Conservation (phyloP, 768 basidiomycete genomes). For the Lactarius pseudohatsudake region DNA sequence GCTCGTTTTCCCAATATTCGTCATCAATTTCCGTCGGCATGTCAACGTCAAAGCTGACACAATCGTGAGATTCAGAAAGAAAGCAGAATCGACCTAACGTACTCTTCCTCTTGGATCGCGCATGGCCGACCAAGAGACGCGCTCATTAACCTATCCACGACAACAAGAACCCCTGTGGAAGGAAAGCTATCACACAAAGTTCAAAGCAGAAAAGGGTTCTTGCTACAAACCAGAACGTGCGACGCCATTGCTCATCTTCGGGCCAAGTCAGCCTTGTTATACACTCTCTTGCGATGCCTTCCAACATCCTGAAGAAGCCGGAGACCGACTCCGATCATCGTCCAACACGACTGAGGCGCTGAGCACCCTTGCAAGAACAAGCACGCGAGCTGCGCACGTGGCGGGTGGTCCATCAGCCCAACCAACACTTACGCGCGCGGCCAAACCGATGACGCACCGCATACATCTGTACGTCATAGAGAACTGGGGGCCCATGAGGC, state of each 20-base stretch:
- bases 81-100: slow-evolving; percentile 33
- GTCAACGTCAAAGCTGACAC: slow-evolving; percentile 31
- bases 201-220: neutral
- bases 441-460: slow-evolving; percentile 44
- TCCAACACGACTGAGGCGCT: slow-evolving; percentile 55
- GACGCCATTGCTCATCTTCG: slow-evolving; percentile 76
- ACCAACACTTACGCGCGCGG: slow-evolving; percentile 27
- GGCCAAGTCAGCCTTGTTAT: slow-evolving; percentile 41
- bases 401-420: slow-evolving; percentile 29
- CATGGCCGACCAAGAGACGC: slow-evolving; percentile 65
- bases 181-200: neutral
- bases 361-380: slow-evolving; percentile 45
- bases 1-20: slow-evolving; percentile 29
- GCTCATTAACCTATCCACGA: slow-evolving; percentile 48
- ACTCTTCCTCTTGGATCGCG: slow-evolving; percentile 76
- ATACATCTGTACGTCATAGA: slow-evolving; percentile 73
- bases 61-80: slow-evolving; percentile 21
- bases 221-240: slow-evolving; percentile 53
- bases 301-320: slow-evolving; percentile 75
- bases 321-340: slow-evolving; percentile 59
- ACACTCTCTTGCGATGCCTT: slow-evolving; percentile 55
- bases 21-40: slow-evolving; percentile 28
- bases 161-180: slow-evolving; percentile 48
- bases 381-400: slow-evolving; percentile 37
- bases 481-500: slow-evolving; percentile 54